A percentile compares a stretch with the other conserved stretches of the same genome.
Evolutionary conservation across 305 asterid species (phyloP).

Genomic region (Andrographis paniculata): DNA sequence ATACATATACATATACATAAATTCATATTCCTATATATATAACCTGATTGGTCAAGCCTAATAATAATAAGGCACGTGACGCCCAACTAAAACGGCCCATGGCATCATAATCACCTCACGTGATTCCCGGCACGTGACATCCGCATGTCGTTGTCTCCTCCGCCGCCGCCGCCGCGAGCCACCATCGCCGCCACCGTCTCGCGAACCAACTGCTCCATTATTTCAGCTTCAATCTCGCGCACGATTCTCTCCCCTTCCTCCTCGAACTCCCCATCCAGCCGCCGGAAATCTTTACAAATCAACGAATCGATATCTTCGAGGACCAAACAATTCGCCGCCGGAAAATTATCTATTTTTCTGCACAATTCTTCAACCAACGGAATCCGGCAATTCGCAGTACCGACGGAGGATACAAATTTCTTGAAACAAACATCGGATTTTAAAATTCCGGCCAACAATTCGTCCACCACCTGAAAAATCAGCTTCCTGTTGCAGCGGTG

Average conservation of each 20-base stretch:
- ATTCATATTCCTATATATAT: no score
- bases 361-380: constrained; percentile 31
- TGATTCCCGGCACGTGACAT: constrained; percentile 41
- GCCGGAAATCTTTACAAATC: constrained; percentile 31
- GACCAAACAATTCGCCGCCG: constrained; percentile 43
- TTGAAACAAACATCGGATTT: neutral
- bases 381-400: neutral
- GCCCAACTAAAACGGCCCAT: constrained; percentile 13
- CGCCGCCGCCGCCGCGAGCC: constrained; percentile 15
- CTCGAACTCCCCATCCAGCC: constrained; percentile 13
- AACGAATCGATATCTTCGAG: constrained; percentile 57
- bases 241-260: constrained; percentile 40
- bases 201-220: constrained; percentile 38
- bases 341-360: constrained; percentile 28
- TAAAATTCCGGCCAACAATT: constrained; percentile 27
- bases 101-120: constrained; percentile 47
- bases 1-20: no score
- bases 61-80: neutral
- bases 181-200: constrained; percentile 34
- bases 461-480: constrained; percentile 51
- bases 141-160: constrained; percentile 23
- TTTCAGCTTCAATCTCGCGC: constrained; percentile 41
- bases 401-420: neutral
- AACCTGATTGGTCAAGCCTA: neutral
- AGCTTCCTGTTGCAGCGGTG: constrained; percentile 44